phyloP scores from a whole-genome alignment of 1,284 basidiomycete species.

The Inonotus obliquus region DNA sequence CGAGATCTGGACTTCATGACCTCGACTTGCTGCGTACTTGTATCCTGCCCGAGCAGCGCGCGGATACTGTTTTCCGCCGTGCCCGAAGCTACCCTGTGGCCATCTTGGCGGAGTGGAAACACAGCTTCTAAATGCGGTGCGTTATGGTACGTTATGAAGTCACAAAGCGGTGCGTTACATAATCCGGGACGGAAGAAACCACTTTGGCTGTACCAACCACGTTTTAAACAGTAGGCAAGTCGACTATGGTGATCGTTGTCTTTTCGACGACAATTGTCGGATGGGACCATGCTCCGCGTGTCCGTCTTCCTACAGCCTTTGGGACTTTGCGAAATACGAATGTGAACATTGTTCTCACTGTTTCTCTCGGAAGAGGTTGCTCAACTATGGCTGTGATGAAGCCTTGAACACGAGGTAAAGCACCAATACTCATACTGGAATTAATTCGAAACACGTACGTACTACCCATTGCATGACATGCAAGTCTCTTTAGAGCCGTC shows the following conservation, averaged over 20 bases:
- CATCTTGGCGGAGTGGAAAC: background rate
- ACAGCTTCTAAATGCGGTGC: background rate
- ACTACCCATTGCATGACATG: too few species aligned
- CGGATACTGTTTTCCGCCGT: conserved; percentile 10
- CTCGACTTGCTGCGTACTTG: conserved; percentile 14
- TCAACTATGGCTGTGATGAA: conserved; percentile 2
- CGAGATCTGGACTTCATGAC: conserved; percentile 7
- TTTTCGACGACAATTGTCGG: background rate
- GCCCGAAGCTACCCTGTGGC: background rate
- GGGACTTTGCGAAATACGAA: background rate
- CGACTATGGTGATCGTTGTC: background rate
- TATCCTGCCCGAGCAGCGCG: conserved; percentile 12
- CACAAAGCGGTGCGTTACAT: background rate
- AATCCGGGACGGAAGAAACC: background rate
- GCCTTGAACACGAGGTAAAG: background rate
- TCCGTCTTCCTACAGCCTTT: background rate
- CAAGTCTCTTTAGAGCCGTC: background rate
- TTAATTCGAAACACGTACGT: background rate
- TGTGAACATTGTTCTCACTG: background rate
- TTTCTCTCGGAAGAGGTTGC: background rate
- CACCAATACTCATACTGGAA: background rate
- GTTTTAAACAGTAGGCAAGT: background rate
- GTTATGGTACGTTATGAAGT: background rate
- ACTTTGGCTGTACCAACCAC: conserved; percentile 5
- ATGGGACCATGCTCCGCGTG: background rate